Evolutionary conservation across 108 stramenopile species (phyloP).

Genomic region (Epithemia pelagica): DNA sequence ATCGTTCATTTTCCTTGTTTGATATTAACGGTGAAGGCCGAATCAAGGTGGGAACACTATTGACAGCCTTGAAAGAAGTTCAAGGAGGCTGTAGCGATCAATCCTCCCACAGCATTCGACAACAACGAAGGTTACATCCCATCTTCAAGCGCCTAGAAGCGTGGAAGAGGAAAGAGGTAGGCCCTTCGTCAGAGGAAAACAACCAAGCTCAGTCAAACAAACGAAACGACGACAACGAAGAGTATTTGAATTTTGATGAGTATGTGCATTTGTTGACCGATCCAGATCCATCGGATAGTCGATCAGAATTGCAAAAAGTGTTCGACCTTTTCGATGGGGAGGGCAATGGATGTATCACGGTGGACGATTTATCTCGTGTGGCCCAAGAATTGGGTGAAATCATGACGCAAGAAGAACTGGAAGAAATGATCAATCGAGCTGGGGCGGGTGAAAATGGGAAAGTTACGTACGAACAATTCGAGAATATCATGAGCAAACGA

Average conservation of each 20-base stretch:
- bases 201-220: not conserved
- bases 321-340: conserved; percentile 98
- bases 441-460: conserved; percentile 77
- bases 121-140: not conserved
- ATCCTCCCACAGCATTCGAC: not conserved
- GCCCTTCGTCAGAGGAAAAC: not conserved
- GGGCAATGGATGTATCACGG: conserved; percentile 89
- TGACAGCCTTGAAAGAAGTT: conserved; percentile 11
- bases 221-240: not conserved
- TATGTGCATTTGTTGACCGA: conserved; percentile 94
- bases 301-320: conserved; percentile 70
- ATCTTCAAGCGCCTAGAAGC: not conserved
- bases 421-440: conserved; percentile 98
- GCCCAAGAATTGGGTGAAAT: conserved; percentile 95
- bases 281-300: conserved; percentile 26
- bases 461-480: conserved; percentile 87
- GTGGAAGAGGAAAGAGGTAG: not conserved
- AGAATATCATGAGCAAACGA: conserved; percentile 83
- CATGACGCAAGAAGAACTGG: conserved; percentile 94
- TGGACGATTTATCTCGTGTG: conserved; percentile 91
- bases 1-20: conserved; percentile 26
- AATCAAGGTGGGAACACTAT: conserved; percentile 13
- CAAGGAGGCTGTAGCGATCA: conserved; percentile 1
- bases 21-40: conserved; percentile 19
- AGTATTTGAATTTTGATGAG: conserved; percentile 49